Evolutionary conservation across 2,329 filamentous ascomycete genomes (phyloP), one percentile per base, ranked within the genome.

Genomic region (Exophiala xenobiotica): DNA sequence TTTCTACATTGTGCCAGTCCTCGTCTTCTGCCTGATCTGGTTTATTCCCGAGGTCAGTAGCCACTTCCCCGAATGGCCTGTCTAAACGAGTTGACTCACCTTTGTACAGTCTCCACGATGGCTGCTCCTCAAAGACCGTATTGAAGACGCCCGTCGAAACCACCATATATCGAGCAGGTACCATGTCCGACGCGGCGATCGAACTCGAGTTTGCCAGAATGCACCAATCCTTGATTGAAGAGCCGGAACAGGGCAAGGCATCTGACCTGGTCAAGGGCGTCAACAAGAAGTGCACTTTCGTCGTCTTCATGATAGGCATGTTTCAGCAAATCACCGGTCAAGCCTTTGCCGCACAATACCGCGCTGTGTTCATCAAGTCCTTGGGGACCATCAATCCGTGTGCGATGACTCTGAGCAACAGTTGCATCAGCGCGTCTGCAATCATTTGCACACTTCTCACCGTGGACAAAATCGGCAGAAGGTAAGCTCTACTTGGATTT

Each of bases 111-210:
- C 35, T 22, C 46, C 38, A 33, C 77, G 85, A 41, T 87, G 83
- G 83, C 69, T 87, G 2, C 83, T 83, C 0, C 75, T 76, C 19
- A 78, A 85, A 64, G 83, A 85, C 60, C 75, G 81, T 2, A 84
- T 81, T 80, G 82, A 86, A 16, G 83, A 87, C 59, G 78, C 81
- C 1, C 68, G 78, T 56, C 53, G 72, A 52, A 70, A 79, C 20
- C 71, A 85, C 14, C 82, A 81, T 0, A 64, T 71, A 18, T 1
- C 83, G 87, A 58, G 82, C 78, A 3, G 65, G 69, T 9, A 19
- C 22, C 3, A 22, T 44, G 6, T 4, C 38, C 18, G 38, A 43
- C 51, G 6, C 59, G 64, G 29, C 65, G 62, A 57, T 67, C 65
- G 38, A 60, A n/a, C 68, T 5, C 64, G 67, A 11, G 61, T 68